Evolutionary conservation across 1,284 basidiomycete genomes (phyloP), one percentile per base, ranked within the genome.

Genomic region (Waitea zeae): DNA sequence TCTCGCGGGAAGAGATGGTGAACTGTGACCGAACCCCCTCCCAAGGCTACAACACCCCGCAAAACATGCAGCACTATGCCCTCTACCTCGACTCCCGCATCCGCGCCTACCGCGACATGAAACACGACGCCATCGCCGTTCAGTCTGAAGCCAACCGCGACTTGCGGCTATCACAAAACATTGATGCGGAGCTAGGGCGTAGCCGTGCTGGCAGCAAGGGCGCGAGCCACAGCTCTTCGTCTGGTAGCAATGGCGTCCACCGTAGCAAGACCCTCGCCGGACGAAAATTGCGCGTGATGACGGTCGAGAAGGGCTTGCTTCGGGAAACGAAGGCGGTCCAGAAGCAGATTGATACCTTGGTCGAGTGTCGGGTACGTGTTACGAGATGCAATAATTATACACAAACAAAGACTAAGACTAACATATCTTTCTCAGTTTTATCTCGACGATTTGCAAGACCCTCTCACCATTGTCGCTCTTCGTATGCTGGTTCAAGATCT

Each of bases 401-500:
- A n/a, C n/a, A n/a, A n/a, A n/a, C n/a, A n/a, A n/a, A n/a, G n/a
- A n/a, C n/a, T n/a, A n/a, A n/a, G n/a, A n/a, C n/a, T n/a, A n/a
- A n/a, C n/a, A n/a, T n/a, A n/a, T n/a, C 29, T 30, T 33, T 12
- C 24, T 4, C 44, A 90, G 81, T 95, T 98, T 55, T 98, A 95
- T 56, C 58, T 88, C 36, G 93, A 97, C 47, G 79, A 96, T 49
- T 59, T 93, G 17, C 80, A 87, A 46, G 92, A 98, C 49, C 86
- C 95, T 46, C 68, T 97, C 34, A 87, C 81, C 1, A 78, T 87
- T 38, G 76, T 83, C 1, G 88, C 95, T 1, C 66, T 96, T 40
- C 69, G 87, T 29, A 87, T 99, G 81, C 65, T 95, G n/a, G 83
- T 97, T 44, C 97, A 97, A 51, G 95, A 99, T 52, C 67, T 98